Conservation (phyloP, 768 basidiomycete species). For the Jaapia argillacea region DNA sequence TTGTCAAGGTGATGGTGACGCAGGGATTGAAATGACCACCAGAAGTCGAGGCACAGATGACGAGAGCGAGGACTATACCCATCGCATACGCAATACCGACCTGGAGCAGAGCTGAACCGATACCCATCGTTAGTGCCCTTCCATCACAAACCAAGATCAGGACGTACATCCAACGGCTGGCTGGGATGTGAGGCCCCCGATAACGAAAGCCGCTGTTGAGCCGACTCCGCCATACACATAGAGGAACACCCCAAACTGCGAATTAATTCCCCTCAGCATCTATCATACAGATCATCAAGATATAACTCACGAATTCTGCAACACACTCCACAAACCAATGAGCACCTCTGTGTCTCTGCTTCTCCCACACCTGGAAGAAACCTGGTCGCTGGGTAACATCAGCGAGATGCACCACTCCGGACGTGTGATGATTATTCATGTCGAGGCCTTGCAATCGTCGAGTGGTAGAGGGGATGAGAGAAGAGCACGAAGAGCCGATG, state of each 20-base stretch:
- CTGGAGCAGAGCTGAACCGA: constrained; percentile 37
- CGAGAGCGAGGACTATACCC: constrained; percentile 51
- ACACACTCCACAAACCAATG: constrained; percentile 51
- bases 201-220: constrained; percentile 36
- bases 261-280: neutral
- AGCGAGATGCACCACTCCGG: constrained; percentile 29
- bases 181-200: constrained; percentile 34
- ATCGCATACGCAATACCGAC: constrained; percentile 48
- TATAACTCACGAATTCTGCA: constrained; percentile 46
- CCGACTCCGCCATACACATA: constrained; percentile 49
- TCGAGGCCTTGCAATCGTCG: no score
- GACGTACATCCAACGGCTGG: constrained; percentile 40
- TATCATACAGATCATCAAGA: no score
- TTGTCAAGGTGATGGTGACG: constrained; percentile 1
- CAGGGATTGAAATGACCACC: constrained; percentile 47
- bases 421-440: no score
- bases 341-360: constrained; percentile 21
- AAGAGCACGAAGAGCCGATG: neutral
- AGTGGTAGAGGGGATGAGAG: constrained; percentile 6
- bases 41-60: constrained; percentile 40
- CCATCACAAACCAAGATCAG: no score
- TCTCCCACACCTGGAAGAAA: constrained; percentile 41
- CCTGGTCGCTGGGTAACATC: constrained; percentile 30
- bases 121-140: no score
- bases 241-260: constrained; percentile 50